Conservation (phyloP, 371 early-diverging fungal genomes). For the Vairimorpha apis region DNA sequence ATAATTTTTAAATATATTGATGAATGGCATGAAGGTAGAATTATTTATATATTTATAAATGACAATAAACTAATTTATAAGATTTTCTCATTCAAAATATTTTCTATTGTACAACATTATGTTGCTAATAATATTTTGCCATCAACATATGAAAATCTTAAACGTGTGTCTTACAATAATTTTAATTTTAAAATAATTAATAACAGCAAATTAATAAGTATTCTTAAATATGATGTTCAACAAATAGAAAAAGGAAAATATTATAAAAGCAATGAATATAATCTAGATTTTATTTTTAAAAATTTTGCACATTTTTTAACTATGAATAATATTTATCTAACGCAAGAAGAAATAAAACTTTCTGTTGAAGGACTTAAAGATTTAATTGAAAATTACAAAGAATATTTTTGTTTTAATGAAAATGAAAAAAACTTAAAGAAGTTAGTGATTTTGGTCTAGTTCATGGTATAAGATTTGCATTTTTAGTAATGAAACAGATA, state of each 20-base stretch:
- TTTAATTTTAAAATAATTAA: background rate
- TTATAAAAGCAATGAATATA: background rate
- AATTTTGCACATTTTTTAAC: background rate
- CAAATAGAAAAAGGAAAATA: background rate
- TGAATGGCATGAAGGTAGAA: constrained; percentile 19
- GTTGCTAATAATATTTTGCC: background rate
- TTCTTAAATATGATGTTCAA: background rate
- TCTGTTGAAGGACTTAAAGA: background rate
- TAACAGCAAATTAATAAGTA: background rate
- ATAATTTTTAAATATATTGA: background rate
- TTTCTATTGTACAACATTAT: no score
- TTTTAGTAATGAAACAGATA: no score
- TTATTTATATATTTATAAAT: background rate
- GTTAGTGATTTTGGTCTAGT: no score
- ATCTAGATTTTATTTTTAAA: background rate
- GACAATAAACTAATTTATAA: background rate
- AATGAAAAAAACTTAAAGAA: no score
- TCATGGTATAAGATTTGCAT: no score
- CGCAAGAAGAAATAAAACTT: background rate
- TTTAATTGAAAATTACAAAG: background rate
- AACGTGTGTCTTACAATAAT: background rate
- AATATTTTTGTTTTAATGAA: no score
- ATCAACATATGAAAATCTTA: background rate
- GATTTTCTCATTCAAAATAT: background rate
- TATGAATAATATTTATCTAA: background rate